These are phyloP conservation scores for Blastobotrys persicus DNA, from an alignment of 1,139 yeast species.

Conservation along the genomic window DNA sequence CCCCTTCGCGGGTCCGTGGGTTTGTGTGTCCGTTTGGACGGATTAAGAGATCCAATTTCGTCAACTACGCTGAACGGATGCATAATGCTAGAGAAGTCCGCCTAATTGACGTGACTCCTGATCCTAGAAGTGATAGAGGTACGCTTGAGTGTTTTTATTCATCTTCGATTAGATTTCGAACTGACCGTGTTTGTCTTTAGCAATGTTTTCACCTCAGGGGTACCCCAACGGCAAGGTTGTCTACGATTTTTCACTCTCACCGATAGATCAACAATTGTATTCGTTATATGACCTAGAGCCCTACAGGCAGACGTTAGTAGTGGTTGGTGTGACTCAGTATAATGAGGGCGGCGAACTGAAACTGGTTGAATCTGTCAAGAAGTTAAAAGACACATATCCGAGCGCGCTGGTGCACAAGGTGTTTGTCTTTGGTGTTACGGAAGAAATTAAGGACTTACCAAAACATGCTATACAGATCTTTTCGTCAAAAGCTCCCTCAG, in stretches of 20 bases:
- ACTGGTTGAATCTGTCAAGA: constrained; percentile 35
- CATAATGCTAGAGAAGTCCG: constrained; percentile 60
- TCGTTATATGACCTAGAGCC: constrained; percentile 89
- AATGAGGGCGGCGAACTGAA: constrained; percentile 35
- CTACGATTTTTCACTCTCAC: constrained; percentile 52
- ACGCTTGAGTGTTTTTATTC: constrained; percentile 11
- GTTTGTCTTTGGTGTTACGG: constrained; percentile 57
- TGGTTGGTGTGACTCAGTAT: constrained; percentile 61
- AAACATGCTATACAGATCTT: constrained; percentile 34
- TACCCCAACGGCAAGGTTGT: constrained; percentile 74
- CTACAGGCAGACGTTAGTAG: constrained; percentile 55
- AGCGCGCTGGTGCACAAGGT: constrained; percentile 62
- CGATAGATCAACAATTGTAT: constrained; percentile 55
- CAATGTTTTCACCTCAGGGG: constrained; percentile 74
- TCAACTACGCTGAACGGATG: constrained; percentile 46
- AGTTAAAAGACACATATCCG: constrained; percentile 49
- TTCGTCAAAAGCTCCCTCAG: constrained; percentile 31
- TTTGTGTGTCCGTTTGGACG: constrained; percentile 69
- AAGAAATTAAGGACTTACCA: constrained; percentile 29
- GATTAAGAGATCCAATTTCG: constrained; percentile 50
- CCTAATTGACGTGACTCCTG: constrained; percentile 70
- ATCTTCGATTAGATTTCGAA: background rate
- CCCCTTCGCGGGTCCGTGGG: constrained; percentile 66
- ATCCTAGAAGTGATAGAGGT: constrained; percentile 47
- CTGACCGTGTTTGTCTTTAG: constrained; percentile 16